Evolutionary conservation across 345 rosid genomes (phyloP).

Genomic region (Sonneratia alba): DNA sequence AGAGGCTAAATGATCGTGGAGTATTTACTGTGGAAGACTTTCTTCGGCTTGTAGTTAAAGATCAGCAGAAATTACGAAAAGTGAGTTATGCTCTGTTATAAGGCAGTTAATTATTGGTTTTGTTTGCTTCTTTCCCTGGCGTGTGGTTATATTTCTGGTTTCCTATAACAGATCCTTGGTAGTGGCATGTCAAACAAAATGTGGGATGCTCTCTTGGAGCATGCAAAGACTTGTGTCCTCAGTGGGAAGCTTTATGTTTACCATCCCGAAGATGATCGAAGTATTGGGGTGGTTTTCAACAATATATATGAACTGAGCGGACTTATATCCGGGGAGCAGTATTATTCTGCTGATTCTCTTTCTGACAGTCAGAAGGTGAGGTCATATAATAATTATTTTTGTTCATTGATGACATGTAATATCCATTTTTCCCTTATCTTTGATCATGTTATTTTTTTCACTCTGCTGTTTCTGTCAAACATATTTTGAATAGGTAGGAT

Average conservation of each 20-base stretch:
- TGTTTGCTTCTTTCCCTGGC: not conserved
- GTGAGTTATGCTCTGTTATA: constrained; percentile 39
- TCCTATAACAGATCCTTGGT: constrained; percentile 67
- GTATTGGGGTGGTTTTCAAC: constrained; percentile 75
- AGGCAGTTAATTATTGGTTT: constrained; percentile 10
- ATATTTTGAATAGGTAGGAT: no score
- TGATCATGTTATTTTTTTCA: no score
- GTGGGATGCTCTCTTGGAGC: constrained; percentile 98
- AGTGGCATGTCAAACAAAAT: constrained; percentile 99
- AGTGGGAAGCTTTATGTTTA: constrained; percentile 75
- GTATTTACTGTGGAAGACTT: constrained; percentile 73
- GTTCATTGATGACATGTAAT: no score
- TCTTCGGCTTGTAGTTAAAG: constrained; percentile 63
- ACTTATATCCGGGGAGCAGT: constrained; percentile 79
- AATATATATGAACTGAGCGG: constrained; percentile 78
- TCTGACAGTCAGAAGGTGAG: constrained; percentile 84
- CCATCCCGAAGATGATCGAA: constrained; percentile 64
- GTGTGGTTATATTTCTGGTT: not conserved
- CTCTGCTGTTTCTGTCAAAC: no score
- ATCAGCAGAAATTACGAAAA: constrained; percentile 55
- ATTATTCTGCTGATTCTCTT: constrained; percentile 67
- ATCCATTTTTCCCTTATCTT: not conserved
- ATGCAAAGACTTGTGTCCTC: constrained; percentile 90
- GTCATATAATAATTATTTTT: not conserved
- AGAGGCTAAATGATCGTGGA: constrained; percentile 40